Base-by-base conservation (phyloP, 495 filamentous ascomycete species). In the Hyaloscypha variabilis region DNA sequence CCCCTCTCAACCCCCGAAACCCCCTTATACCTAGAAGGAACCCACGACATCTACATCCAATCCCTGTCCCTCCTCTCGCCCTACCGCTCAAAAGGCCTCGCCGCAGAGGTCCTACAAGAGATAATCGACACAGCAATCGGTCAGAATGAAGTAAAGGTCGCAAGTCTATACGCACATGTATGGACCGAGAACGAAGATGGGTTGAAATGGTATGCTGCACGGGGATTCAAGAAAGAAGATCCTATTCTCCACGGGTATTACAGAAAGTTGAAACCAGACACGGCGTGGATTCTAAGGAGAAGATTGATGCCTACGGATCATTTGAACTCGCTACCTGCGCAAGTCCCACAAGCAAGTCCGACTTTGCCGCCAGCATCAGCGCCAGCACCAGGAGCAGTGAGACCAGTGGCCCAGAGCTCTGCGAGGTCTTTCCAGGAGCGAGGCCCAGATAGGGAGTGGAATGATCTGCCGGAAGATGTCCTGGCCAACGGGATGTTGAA, bases 151-250 rank as follows among this genome's bases (percentile, higher is more conserved):
- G 26, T 60, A 25, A 21, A 71, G 73, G 50, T 75, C 67, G 3
- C 77, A 77, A 23, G 82, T 62, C 65, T 93, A 13, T 93, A 91
- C 60, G 95, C 95, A 17, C 95, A 99, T 78, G 95, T 98, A 2
- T 97, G 96, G 89, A 92, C 95, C 65, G 87, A 89, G 64, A 98
- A 99, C 72, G 83, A 85, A 13, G 95, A 97, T 50, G 95, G 85
- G 0, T 74, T 96, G 73, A 83, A 85, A 64, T 99, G 95, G 95
- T 99, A 99, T 81, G 67, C 74, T 24, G 84, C 85, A 62, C 82
- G 92, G n/a, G 93, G 94, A 5, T 99, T 99, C 67, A 74, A 75
- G 64, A 75, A 82, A 8, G 79, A 87, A 36, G 78, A 81, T 19
- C 71, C 73, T 30, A 74, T 79, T 46, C 74, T 91, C 1, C 75